Percentiles rank a stretch among this genome's conserved stretches.
phyloP scores from a whole-genome alignment of 148 eudicot species.

The Rhododendron simsii region DNA sequence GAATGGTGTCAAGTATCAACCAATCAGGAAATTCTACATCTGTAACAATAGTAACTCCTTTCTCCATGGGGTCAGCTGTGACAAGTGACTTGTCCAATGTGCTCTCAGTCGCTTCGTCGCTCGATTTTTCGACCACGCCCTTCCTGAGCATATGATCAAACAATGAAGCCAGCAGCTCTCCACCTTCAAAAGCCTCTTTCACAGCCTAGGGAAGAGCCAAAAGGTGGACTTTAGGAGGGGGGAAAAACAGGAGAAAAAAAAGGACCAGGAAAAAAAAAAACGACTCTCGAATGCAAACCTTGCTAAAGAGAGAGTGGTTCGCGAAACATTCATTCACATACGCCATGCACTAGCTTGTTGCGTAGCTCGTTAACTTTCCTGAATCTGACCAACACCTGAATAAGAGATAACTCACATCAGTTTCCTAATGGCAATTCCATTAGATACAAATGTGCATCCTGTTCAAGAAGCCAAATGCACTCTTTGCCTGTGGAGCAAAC shows the following conservation, averaged over 20 bases:
- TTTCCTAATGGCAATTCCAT: background rate
- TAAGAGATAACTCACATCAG: conserved; percentile 5
- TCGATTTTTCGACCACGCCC: conserved; percentile 22
- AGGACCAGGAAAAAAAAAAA: background rate
- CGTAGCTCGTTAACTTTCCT: conserved; percentile 33
- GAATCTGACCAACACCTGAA: conserved; percentile 23
- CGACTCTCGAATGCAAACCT: conserved; percentile 14
- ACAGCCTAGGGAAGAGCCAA: conserved; percentile 19
- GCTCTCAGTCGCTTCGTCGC: conserved; percentile 30
- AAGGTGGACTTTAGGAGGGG: background rate
- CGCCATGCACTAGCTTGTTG: conserved; percentile 25
- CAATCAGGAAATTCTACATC: too few relatives aligned
- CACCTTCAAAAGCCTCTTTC: conserved; percentile 27
- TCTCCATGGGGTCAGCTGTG: too few relatives aligned
- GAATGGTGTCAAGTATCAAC: too few relatives aligned
- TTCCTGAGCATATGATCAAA: conserved; percentile 28
- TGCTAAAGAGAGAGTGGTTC: conserved; percentile 33
- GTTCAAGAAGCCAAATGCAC: conserved; percentile 9
- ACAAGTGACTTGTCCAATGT: conserved; percentile 24
- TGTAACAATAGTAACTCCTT: too few relatives aligned
- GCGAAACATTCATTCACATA: conserved; percentile 32
- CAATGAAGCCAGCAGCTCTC: conserved; percentile 24
- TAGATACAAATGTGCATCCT: background rate
- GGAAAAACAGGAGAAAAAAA: background rate
- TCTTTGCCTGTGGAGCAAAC: conserved; percentile 18